Evolutionary conservation across 2,329 filamentous ascomycete genomes (phyloP).

Genomic region (Diaporthe nobilis): DNA sequence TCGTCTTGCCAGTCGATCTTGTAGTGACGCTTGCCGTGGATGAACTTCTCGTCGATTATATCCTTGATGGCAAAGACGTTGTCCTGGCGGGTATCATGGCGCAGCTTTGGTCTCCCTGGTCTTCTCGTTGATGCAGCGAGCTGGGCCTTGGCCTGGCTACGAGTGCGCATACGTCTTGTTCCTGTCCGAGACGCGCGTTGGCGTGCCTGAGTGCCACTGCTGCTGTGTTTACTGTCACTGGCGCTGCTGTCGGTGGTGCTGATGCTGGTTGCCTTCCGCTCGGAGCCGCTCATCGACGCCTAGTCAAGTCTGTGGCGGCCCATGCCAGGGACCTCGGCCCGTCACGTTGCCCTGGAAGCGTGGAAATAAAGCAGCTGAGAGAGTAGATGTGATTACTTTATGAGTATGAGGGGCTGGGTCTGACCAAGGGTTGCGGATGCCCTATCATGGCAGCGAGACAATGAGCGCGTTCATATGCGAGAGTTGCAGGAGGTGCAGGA

Average conservation of each 20-base stretch:
- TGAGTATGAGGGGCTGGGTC: background rate
- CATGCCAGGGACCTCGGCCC: conserved; percentile 27
- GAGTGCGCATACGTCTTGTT: conserved; percentile 9
- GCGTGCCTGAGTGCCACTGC: conserved; percentile 1
- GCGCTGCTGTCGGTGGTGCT: background rate
- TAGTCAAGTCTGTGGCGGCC: conserved; percentile 32
- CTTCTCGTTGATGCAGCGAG: conserved; percentile 14
- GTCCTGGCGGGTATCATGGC: conserved; percentile 25
- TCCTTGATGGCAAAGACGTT: conserved; percentile 49
- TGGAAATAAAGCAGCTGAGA: background rate
- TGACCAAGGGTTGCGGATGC: background rate
- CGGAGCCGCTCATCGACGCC: conserved; percentile 40
- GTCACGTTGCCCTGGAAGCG: conserved; percentile 13
- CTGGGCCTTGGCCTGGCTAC: conserved; percentile 17
- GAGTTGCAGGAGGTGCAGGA: conserved; percentile 20
- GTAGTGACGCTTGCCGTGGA: conserved; percentile 57
- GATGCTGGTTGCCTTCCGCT: background rate
- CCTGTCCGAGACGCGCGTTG: background rate
- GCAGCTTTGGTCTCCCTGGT: conserved; percentile 30
- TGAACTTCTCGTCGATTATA: conserved; percentile 55
- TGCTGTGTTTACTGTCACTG: background rate
- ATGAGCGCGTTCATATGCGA: conserved; percentile 20
- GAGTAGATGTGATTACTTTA: background rate
- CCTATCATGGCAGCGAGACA: conserved; percentile 14
- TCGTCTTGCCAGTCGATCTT: conserved; percentile 70